Evolutionary conservation across 176 grass and related monocot species (phyloP).

Genomic region (Raddia guianensis): DNA sequence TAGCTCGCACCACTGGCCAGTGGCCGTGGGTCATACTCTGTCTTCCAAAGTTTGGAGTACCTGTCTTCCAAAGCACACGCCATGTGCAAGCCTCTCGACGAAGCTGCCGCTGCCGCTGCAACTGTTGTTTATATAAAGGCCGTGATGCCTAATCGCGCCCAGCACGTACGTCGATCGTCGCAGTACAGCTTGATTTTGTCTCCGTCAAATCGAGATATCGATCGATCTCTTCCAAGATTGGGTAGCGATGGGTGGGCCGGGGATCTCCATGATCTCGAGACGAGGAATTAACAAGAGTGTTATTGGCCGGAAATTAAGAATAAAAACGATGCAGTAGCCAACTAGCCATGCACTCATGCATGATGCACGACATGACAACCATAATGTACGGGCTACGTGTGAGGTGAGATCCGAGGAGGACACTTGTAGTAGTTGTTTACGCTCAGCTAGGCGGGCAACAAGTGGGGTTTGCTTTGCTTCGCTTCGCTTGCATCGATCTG

Average conservation of each 20-base stretch:
- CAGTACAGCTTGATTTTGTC: background rate
- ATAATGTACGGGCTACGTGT: no score
- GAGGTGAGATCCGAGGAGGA: conserved; percentile 22
- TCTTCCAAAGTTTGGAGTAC: background rate
- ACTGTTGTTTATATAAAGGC: background rate
- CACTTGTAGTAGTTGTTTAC: background rate
- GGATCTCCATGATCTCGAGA: background rate
- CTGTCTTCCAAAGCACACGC: background rate
- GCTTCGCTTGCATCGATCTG: no score
- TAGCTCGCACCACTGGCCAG: background rate
- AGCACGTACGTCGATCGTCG: no score
- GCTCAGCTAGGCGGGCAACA: background rate
- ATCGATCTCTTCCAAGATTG: background rate
- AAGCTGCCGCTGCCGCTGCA: background rate
- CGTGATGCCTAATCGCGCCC: background rate
- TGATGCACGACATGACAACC: no score
- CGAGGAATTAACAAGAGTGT: conserved; percentile 1
- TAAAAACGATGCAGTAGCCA: no score
- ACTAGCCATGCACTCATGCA: no score
- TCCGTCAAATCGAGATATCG: background rate
- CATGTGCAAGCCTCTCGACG: no score
- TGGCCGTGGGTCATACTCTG: no score
- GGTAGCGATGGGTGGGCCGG: background rate
- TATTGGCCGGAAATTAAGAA: background rate
- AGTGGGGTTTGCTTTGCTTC: background rate